Conservation (phyloP, 352 stramenopile species). For the Globisporangium emineosum region DNA sequence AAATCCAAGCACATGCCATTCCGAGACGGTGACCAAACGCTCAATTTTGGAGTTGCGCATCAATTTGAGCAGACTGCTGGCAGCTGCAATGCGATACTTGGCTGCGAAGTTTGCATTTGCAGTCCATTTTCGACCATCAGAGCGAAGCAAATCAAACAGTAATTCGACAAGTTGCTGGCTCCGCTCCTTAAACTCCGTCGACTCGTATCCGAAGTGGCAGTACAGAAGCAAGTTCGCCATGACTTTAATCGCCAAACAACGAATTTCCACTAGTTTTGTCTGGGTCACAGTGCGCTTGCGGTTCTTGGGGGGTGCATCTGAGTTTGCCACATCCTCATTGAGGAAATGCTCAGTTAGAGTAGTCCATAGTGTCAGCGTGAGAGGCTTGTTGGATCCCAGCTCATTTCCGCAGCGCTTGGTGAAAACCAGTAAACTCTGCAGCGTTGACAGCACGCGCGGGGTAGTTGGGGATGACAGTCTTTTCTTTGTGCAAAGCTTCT, state of each 20-base stretch:
- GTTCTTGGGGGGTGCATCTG: slow-evolving; percentile 2
- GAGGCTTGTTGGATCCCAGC: slow-evolving; percentile 22
- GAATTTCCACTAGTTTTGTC: slow-evolving; percentile 39
- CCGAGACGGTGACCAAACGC: slow-evolving; percentile 35
- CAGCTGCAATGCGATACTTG: slow-evolving; percentile 48
- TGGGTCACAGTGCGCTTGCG: slow-evolving; percentile 24
- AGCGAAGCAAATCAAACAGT: slow-evolving; percentile 61
- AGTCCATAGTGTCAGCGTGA: slow-evolving; percentile 41
- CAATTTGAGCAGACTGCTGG: slow-evolving; percentile 61
- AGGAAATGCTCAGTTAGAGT: slow-evolving; percentile 47
- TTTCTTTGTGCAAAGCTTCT: slow-evolving; percentile 54
- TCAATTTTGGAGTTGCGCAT: slow-evolving; percentile 59
- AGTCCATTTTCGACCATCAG: slow-evolving; percentile 46
- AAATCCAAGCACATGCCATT: slow-evolving; percentile 82
- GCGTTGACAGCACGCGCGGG: slow-evolving; percentile 24
- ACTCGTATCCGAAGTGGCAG: slow-evolving; percentile 20
- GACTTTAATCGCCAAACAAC: slow-evolving; percentile 59
- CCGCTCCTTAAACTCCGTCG: slow-evolving; percentile 19
- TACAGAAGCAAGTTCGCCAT: slow-evolving; percentile 58
- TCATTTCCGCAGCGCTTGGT: slow-evolving; percentile 44
- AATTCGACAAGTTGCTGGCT: slow-evolving; percentile 41
- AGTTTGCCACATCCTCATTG: slow-evolving; percentile 5
- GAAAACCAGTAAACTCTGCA: slow-evolving; percentile 67
- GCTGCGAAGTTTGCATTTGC: slow-evolving; percentile 33
- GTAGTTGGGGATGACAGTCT: slow-evolving; percentile 25